Base-by-base conservation (phyloP, 768 basidiomycete genomes). In the Lactifluus piperatus region DNA sequence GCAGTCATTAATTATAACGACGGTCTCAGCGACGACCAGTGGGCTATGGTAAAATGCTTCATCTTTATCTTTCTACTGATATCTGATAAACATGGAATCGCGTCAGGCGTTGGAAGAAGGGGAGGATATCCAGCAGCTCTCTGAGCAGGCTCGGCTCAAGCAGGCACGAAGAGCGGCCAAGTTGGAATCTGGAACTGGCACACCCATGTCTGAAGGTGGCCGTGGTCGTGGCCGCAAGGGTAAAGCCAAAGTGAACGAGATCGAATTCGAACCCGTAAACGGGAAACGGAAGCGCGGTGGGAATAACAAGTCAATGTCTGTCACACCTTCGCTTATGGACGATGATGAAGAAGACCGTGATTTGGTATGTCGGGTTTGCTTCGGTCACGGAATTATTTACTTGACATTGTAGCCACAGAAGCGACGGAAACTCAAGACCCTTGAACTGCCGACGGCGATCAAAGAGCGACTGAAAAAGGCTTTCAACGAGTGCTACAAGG, bases 1-100 rank as follows among this genome's bases (percentile, higher is more conserved):
- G 90, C 84, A 58, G 79, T 87, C 45, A 91, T 98, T 62, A 86
- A 83, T 68, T 98, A 98, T 68, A 94, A 88, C 59, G 95, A 97
- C 68, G 94, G 94, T 16, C 77, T 98, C 56, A 87, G 84, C 53
- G 95, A 98, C 65, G 95, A 97, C 68, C 86, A 94, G 65, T 97
- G 92, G 88, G 83, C 91, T 32, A 79, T 88, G 79, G 86, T 86
- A 68, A 59, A 59, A 79, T 75, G 9, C 29, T 53, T 53, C 34
- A 22, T 41, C 30, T 16, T 22, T 34, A 13, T 30, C 44, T 16
- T 20, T 44, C 34, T 6, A 18, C 27, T 24, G 43, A 34, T 11
- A 6, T 11, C 34, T 48, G 22, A 63, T 11, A 14, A 57, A 36
- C 41, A 11, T 27, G 58, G 51, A n/a, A 13, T 20, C 29, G 39